Base-by-base conservation (phyloP, 768 basidiomycete genomes). In the Jaapia argillacea region DNA sequence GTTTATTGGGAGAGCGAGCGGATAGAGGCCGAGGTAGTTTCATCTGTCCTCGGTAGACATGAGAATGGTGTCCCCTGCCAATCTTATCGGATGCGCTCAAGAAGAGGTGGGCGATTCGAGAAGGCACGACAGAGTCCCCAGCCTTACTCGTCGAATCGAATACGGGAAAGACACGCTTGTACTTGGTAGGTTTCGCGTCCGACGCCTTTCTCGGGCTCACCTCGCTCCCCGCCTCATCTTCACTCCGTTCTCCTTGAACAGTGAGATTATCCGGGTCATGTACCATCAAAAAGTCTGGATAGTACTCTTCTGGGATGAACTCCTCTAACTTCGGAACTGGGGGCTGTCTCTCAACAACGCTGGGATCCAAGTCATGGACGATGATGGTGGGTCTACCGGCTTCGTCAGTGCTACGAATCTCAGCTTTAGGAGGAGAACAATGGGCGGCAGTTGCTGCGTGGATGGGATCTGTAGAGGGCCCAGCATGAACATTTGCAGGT, bases 51-150 rank as follows among this genome's bases (percentile, higher is more conserved):
- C 61, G 52, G 50, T 74, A 72, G 0, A 76, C 73, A 25, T 57
- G 37, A 0, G 79, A 80, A 51, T 81, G 79, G 50, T 74, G 51
- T 0, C 80, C 78, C 0, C 12, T 1, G 4, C 77, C 79, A 5
- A 66, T 47, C 16, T 16, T 37, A 25, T 64, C 51, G 0, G 35
- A 27, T 0, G 67, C 64, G 2, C 66, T 65, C 41, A 81, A 47
- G 43, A 75, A 73, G 14, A 79, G 59, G 51, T 79, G 74, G 1
- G 68, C 71, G 38, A 51, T 38, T 13, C 41, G 44, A n/a, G n/a
- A n/a, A n/a, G n/a, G n/a, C n/a, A n/a, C n/a, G n/a, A n/a, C n/a
- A n/a, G n/a, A n/a, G n/a, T n/a, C n/a, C n/a, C n/a, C n/a, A n/a
- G n/a, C n/a, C 31, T 18, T 5, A 24, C n/a, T 43, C 45, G 7